Conservation (phyloP, 2,329 filamentous ascomycete genomes). For the Neophaeococcomyces aloes region DNA sequence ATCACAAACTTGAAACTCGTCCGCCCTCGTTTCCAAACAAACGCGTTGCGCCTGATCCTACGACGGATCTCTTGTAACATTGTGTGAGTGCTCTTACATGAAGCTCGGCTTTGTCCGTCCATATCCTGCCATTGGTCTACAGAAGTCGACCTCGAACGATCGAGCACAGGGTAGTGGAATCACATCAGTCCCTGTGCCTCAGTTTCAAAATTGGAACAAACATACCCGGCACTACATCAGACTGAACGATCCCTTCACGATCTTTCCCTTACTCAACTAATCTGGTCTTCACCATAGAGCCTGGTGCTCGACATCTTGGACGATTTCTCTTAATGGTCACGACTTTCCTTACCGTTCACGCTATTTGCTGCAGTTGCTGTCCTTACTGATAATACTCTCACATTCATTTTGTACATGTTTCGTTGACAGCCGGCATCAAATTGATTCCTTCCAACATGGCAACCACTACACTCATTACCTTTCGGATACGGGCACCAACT, state of each 20-base stretch:
- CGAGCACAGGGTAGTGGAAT: neutral
- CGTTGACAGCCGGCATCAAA: neutral
- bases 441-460: conserved; percentile 2
- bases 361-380: neutral
- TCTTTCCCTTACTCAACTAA: neutral
- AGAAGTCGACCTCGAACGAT: neutral
- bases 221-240: too few relatives aligned
- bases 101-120: neutral
- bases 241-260: neutral
- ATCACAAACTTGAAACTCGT: neutral
- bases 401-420: neutral
- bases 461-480: conserved; percentile 25
- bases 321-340: neutral
- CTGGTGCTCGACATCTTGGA: conserved; percentile 3
- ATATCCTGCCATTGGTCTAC: neutral
- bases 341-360: neutral
- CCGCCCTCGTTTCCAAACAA: conserved; percentile 5
- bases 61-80: too few relatives aligned
- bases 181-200: neutral
- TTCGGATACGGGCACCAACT: conserved; percentile 29
- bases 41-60: conserved; percentile 1
- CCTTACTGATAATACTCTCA: neutral
- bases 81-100: too few relatives aligned
- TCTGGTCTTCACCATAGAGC: neutral
- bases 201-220: neutral